Percentiles rank a stretch among this genome's conserved stretches.
Conservation (phyloP, 1,284 basidiomycete genomes). For the Puccinia polysora region DNA sequence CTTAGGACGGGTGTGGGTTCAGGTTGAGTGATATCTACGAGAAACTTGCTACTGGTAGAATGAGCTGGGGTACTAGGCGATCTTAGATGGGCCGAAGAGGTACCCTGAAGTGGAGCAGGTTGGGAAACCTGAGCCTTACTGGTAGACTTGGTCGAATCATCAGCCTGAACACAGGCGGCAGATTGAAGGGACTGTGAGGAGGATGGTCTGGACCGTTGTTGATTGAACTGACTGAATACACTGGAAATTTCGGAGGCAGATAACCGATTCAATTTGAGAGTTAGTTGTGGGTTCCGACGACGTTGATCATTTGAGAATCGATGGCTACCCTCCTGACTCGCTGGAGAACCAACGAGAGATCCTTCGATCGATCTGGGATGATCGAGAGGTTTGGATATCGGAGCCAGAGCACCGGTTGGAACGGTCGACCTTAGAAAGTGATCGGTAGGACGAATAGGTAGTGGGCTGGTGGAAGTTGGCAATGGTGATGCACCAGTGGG, state of each 20-base stretch:
- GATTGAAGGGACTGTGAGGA: neutral
- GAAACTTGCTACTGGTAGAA: conserved; percentile 3
- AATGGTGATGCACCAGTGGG: neutral
- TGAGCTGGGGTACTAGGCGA: neutral
- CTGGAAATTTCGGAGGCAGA: conserved; percentile 13
- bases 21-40: conserved; percentile 15
- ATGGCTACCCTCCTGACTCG: neutral
- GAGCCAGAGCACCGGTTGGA: conserved; percentile 35
- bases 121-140: neutral
- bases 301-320: conserved; percentile 15
- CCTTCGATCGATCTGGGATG: conserved; percentile 4
- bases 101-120: neutral
- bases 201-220: neutral
- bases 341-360: neutral
- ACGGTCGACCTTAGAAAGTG: neutral
- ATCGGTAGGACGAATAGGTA: neutral
- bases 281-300: conserved; percentile 38
- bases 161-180: neutral
- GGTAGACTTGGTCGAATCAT: neutral
- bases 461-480: neutral
- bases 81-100: neutral
- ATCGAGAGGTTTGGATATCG: conserved; percentile 3
- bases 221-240: conserved; percentile 12
- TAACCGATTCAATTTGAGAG: conserved; percentile 35
- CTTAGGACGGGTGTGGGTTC: conserved; percentile 43